Evolutionary conservation across 1,139 yeast genomes (phyloP), one percentile per base, ranked within the genome.

Genomic region (Pichia sp.): DNA sequence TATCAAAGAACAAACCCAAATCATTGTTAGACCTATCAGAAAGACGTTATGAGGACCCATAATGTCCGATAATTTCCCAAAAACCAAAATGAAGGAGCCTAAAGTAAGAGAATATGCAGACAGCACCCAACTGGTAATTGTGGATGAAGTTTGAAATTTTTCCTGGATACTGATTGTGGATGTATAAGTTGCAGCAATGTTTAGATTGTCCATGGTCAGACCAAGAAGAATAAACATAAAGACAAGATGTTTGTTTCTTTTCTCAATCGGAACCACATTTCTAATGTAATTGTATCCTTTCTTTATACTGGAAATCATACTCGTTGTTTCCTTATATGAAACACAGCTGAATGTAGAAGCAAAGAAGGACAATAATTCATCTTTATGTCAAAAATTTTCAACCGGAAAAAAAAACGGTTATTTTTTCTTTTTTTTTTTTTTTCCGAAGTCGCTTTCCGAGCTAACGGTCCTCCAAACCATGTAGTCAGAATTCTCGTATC

Each of bases 21-120:
- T 46, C 2, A 50, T 29, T 6, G 49, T 42, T 39, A 52, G 11
- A 7, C 62, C 62, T 4, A 40, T 29, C 4, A 52, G 29, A 38
- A 56, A 65, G 3, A 64, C 55, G 16, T 43, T 48, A 44, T 65
- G 60, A 4, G 62, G 59, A 5, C 72, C 72, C 8, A 65, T 27
- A 5, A 65, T 55, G 48, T 68, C 71, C 4, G 62, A 61, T 1
- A 67, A 16, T 40, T 66, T 65, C n/a, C 72, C 72, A 31, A 58
- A 55, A 3, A 68, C 29, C 36, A 67, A 54, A 40, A 67, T 67
- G 48, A 66, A 66, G 0, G 69, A 55, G 4, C 68, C 68, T 29
- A 65, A 51, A 0, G 69, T 65, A 10, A 67, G 46, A 1, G 70
- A 62, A 52, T 67, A 68, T 0, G 66, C 67, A 1, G 71, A 64